Conservation (phyloP, 2,329 filamentous ascomycete genomes). For the Penicillium sp. region DNA sequence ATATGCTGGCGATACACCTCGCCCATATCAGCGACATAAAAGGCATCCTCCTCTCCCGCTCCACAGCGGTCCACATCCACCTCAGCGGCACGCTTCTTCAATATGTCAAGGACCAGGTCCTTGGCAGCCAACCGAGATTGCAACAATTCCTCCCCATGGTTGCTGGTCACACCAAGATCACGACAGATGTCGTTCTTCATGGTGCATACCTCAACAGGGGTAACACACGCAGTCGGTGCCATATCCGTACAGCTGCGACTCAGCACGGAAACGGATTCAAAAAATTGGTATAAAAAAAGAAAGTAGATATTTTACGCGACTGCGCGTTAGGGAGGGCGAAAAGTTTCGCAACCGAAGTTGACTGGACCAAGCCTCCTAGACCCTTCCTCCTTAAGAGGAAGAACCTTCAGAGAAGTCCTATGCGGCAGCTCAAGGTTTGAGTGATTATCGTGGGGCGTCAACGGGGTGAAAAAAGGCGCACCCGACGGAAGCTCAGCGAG, state of each 20-base stretch:
- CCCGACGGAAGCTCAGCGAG: conserved; percentile 29
- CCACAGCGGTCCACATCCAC: conserved; percentile 87
- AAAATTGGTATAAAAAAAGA: conserved; percentile 16
- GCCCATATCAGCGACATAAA: conserved; percentile 96
- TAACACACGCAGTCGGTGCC: conserved; percentile 67
- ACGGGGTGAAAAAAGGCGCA: conserved; percentile 40
- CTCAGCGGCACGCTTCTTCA: conserved; percentile 79
- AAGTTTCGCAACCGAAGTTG: conserved; percentile 86
- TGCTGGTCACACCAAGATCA: conserved; percentile 34
- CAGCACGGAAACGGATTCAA: conserved; percentile 27
- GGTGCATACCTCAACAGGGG: conserved; percentile 46
- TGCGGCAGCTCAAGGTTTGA: conserved; percentile 92
- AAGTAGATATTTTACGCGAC: conserved; percentile 27
- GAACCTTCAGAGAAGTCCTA: conserved; percentile 97
- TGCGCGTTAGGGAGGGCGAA: conserved; percentile 87
- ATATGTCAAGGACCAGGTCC: conserved; percentile 79
- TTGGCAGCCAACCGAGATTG: conserved; percentile 59
- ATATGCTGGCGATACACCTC: conserved; percentile 98
- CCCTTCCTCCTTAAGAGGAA: conserved; percentile 99
- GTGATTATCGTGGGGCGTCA: conserved; percentile 53
- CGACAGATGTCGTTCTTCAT: conserved; percentile 34
- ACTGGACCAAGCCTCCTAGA: conserved; percentile 97
- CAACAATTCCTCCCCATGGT: conserved; percentile 47
- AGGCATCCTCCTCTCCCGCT: conserved; percentile 92
- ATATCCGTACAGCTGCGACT: conserved; percentile 57